Evolutionary conservation across 352 stramenopile genomes (phyloP).

Genomic region (Globisporangium cystogenes): DNA sequence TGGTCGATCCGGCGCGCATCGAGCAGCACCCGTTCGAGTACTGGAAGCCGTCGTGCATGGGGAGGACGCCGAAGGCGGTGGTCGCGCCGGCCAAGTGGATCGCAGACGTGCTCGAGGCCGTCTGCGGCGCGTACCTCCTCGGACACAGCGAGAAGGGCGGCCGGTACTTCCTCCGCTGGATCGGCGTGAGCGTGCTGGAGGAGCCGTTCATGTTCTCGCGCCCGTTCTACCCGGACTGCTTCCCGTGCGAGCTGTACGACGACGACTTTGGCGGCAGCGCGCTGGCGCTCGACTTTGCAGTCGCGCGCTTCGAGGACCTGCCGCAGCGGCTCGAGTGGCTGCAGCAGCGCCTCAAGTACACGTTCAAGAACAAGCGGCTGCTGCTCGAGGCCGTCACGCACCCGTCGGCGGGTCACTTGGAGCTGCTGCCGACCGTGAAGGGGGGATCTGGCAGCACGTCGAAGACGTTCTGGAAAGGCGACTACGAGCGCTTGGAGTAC

Average conservation of each 20-base stretch:
- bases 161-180: slow-evolving; percentile 73
- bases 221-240: slow-evolving; percentile 64
- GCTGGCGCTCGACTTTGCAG: slow-evolving; percentile 44
- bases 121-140: slow-evolving; percentile 75
- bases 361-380: slow-evolving; percentile 69
- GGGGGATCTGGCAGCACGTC: slow-evolving; percentile 12
- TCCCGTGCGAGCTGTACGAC: slow-evolving; percentile 56
- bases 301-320: slow-evolving; percentile 54
- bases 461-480: slow-evolving; percentile 57
- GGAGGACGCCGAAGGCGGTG: slow-evolving; percentile 62
- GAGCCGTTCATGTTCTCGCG: slow-evolving; percentile 32
- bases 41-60: slow-evolving; percentile 88
- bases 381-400: slow-evolving; percentile 78
- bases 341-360: slow-evolving; percentile 79
- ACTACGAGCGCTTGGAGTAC: slow-evolving; percentile 89
- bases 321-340: slow-evolving; percentile 43
- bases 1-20: slow-evolving; percentile 69
- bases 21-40: slow-evolving; percentile 80
- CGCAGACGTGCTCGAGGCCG: slow-evolving; percentile 77
- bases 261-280: slow-evolving; percentile 16
- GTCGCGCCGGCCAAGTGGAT: slow-evolving; percentile 82
- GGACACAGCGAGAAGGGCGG: slow-evolving; percentile 64
- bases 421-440: slow-evolving; percentile 32
- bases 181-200: slow-evolving; percentile 57
- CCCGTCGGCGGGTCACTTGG: slow-evolving; percentile 57